Evolutionary conservation across 2,329 filamentous ascomycete species (phyloP).

Genomic region (Colletotrichum orchidophilum): DNA sequence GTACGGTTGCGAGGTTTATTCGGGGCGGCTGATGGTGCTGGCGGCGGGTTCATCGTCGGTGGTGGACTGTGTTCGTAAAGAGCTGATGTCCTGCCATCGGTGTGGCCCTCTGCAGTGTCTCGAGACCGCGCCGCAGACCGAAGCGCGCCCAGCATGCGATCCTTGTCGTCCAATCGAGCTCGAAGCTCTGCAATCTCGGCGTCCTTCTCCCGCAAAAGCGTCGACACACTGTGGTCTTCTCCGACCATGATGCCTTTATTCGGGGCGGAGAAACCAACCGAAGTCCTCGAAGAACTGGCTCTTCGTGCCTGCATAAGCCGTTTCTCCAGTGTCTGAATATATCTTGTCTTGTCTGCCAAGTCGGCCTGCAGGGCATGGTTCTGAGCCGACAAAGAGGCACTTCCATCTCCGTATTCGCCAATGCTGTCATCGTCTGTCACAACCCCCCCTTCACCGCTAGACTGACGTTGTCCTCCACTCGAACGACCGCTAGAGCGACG

Average conservation of each 20-base stretch:
- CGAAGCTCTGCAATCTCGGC: slow-evolving; percentile 92
- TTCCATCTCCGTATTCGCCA: slow-evolving; percentile 88
- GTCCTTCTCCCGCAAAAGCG: slow-evolving; percentile 86
- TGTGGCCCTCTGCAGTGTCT: slow-evolving; percentile 74
- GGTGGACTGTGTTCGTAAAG: slow-evolving; percentile 36
- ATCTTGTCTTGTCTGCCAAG: slow-evolving; percentile 94
- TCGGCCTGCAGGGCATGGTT: slow-evolving; percentile 95
- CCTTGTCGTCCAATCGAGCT: slow-evolving; percentile 90
- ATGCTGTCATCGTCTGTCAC: slow-evolving; percentile 73
- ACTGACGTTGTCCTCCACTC: slow-evolving; percentile 53
- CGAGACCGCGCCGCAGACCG: slow-evolving; percentile 86
- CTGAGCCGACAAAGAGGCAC: slow-evolving; percentile 83
- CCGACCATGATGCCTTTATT: slow-evolving; percentile 75
- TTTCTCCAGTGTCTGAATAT: slow-evolving; percentile 94
- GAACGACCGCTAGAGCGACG: slow-evolving; percentile 61
- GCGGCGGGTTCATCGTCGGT: slow-evolving; percentile 29
- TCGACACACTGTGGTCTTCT: slow-evolving; percentile 80
- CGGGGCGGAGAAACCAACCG: slow-evolving; percentile 72
- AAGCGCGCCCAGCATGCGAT: slow-evolving; percentile 89
- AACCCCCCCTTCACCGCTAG: slow-evolving; percentile 52
- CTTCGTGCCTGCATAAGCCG: slow-evolving; percentile 88
- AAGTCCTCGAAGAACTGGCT: slow-evolving; percentile 88
- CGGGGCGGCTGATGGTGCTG: slow-evolving; percentile 17
- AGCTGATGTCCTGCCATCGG: slow-evolving; percentile 39
- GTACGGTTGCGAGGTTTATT: slow-evolving; percentile 56